Evolutionary conservation across 2,329 filamentous ascomycete genomes (phyloP), one percentile per base, ranked within the genome.

Genomic region (Aaosphaeria arxii): DNA sequence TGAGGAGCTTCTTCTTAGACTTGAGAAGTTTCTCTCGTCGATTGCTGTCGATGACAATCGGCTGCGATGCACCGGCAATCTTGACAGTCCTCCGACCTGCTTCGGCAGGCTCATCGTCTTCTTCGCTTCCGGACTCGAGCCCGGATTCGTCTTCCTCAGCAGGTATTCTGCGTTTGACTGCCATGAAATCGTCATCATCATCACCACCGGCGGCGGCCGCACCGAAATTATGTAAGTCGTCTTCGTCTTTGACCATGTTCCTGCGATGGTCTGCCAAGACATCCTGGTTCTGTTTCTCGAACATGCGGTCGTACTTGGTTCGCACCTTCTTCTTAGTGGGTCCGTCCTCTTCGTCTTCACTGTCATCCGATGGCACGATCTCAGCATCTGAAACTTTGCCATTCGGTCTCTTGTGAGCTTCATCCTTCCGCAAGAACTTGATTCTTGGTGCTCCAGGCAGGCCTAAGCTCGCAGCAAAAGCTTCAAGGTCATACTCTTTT

Each of bases 261-360:
- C 84, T 83, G 76, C 96, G 97, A 72, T 99, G 94, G 47, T 87
- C 85, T n/a, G 92, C 91, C 55, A 99, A 74, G 31, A 99, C 88
- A 65, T 96, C 91, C 71, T 97, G 92, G 71, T 99, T 99, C 59
- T 87, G 88, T 51, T 94, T 82, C 75, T 96, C 92, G 71, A 97
- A 96, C 94, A 99, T 97, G 59, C 90, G 87, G 71, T 99, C 91
- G 68, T 95, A 95, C 71, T 96, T 97, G 31, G 95, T 99, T 52
- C 91, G 83, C 13, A 96, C 89, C 56, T 76, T 67, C 49, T 69
- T 71, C 61, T 79, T 78, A 32, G 67, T 61, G 36, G 68, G 75
- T 29, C 62, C 66, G 9, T 67, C 74, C 40, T 67, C 74, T 17
- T 74, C 76, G 4, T 70, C 75, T 7, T 77, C 77, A 11, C 78